These are phyloP conservation scores for Vachellia collinsii DNA, from an alignment of 306 rosid species.

Conservation along the genomic window DNA sequence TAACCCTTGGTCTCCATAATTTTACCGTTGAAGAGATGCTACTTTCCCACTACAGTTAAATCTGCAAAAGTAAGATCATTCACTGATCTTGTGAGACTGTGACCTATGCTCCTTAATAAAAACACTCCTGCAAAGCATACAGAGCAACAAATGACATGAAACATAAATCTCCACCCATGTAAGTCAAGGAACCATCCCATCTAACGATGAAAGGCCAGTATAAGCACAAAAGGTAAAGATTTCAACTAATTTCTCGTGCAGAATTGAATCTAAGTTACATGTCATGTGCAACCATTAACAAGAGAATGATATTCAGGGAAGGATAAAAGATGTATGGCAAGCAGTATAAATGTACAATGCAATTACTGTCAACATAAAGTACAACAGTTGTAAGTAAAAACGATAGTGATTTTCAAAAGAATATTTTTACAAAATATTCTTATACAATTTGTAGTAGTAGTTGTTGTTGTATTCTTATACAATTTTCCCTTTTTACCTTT, in stretches of 20 bases:
- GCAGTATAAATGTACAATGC: constrained; percentile 5
- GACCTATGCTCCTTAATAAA: constrained; percentile 24
- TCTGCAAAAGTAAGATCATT: constrained; percentile 35
- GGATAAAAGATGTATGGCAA: constrained; percentile 14
- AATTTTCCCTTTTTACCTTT: background rate
- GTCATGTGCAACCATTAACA: constrained; percentile 17
- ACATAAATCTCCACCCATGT: constrained; percentile 17
- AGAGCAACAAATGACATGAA: constrained; percentile 29
- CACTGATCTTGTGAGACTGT: constrained; percentile 19
- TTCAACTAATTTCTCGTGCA: constrained; percentile 7
- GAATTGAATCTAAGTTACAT: constrained; percentile 12
- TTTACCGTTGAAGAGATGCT: constrained; percentile 37
- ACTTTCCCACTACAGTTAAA: constrained; percentile 51
- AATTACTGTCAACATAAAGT: background rate
- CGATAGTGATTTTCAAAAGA: constrained; percentile 2
- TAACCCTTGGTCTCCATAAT: constrained; percentile 78
- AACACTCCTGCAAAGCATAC: constrained; percentile 37
- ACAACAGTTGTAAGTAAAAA: constrained; percentile 3
- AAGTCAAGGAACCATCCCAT: constrained; percentile 20
- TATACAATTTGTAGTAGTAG: background rate
- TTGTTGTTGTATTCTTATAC: no score
- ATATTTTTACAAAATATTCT: constrained; percentile 7
- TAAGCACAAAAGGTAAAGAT: background rate
- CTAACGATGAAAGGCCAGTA: constrained; percentile 11
- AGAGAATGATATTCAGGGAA: constrained; percentile 25